Conservation (phyloP, 176 grass and related monocot species). For the Raddia distichophylla region DNA sequence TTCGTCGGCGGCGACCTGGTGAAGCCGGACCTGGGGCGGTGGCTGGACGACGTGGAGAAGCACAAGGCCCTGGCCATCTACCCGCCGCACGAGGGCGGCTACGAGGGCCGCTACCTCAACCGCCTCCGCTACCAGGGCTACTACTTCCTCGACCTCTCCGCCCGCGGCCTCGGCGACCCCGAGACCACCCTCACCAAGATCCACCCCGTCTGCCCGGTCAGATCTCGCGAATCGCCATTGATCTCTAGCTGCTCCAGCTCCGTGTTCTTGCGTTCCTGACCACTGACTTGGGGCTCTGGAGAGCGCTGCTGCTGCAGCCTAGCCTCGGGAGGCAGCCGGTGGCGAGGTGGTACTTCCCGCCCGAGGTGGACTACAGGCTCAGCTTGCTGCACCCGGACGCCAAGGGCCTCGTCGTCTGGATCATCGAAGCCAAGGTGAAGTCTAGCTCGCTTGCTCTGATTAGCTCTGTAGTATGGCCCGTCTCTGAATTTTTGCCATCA, state of each 20-base stretch:
- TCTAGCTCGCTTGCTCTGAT: background rate
- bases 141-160: conserved; percentile 83
- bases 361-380: conserved; percentile 95
- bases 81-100: conserved; percentile 93
- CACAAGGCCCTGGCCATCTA: conserved; percentile 91
- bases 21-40: conserved; percentile 68
- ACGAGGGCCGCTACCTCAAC: conserved; percentile 91
- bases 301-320: conserved; percentile 60
- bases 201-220: conserved; percentile 88
- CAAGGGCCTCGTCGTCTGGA: conserved; percentile 85
- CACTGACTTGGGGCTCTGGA: background rate
- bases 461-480: background rate
- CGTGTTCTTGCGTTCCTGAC: background rate
- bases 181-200: conserved; percentile 89
- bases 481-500: background rate
- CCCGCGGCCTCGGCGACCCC: conserved; percentile 82
- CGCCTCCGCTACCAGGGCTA: conserved; percentile 84
- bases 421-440: conserved; percentile 77
- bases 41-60: conserved; percentile 82
- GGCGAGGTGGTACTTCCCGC: conserved; percentile 94
- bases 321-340: conserved; percentile 85
- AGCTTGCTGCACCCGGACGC: conserved; percentile 79
- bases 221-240: background rate
- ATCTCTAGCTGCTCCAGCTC: background rate
- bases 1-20: conserved; percentile 84